Evolutionary conservation across 116 monocot genomes (phyloP).

Genomic region (Thalassia testudinum): DNA sequence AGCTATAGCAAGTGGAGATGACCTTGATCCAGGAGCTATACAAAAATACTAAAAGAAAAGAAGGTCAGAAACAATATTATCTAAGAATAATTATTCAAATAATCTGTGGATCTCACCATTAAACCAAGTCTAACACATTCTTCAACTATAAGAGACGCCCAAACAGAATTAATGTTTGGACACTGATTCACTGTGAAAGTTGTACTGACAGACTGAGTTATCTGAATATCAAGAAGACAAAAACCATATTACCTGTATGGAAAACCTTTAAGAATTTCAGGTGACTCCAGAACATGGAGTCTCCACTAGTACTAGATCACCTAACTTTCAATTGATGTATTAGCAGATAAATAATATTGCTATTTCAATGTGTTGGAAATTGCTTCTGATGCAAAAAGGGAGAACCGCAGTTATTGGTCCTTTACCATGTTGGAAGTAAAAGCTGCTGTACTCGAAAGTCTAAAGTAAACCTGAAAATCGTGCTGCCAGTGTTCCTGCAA

Average conservation of each 20-base stretch:
- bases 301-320: too few relatives aligned
- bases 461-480: conserved; percentile 20
- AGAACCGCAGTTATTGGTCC: not conserved
- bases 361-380: too few relatives aligned
- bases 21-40: conserved; percentile 97
- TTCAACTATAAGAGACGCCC: conserved; percentile 91
- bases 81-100: not conserved
- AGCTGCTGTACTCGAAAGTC: conserved; percentile 21
- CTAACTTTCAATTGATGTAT: too few relatives aligned
- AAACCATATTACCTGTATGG: too few relatives aligned
- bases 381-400: too few relatives aligned
- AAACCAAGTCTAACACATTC: conserved; percentile 87
- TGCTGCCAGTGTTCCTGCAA: conserved; percentile 9
- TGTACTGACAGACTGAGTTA: conserved; percentile 7
- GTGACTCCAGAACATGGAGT: too few relatives aligned
- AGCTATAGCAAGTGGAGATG: conserved; percentile 85
- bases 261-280: too few relatives aligned
- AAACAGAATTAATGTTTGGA: conserved; percentile 63
- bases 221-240: not conserved
- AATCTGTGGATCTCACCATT: conserved; percentile 31
- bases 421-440: conserved; percentile 35
- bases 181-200: conserved; percentile 23
- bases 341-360: too few relatives aligned
- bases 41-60: conserved; percentile 70
- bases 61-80: conserved; percentile 14